A percentile compares a stretch with the other conserved stretches of the same genome.
These are phyloP conservation scores for Nakazawaea sp. DNA, from an alignment of 805 yeast genomes.

Conservation along the genomic window DNA sequence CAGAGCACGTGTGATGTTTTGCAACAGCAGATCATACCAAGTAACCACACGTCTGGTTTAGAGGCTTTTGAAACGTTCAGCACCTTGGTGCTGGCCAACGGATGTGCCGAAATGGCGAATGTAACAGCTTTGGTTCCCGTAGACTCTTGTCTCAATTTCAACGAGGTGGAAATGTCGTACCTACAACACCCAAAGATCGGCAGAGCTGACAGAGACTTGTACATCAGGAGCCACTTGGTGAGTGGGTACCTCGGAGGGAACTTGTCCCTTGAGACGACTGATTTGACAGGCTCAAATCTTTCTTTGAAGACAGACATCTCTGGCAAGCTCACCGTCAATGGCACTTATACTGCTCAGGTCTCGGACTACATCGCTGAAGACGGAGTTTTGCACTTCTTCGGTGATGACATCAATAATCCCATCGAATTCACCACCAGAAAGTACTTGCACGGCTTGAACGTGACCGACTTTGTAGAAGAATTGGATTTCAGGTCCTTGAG, in stretches of 20 bases:
- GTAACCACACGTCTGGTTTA: neutral
- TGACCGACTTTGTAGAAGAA: conserved; percentile 63
- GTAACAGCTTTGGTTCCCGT: conserved; percentile 40
- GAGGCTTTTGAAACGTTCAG: conserved; percentile 12
- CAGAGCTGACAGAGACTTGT: neutral
- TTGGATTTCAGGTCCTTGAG: conserved; percentile 52
- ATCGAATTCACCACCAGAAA: conserved; percentile 46
- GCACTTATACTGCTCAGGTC: neutral
- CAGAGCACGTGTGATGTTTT: neutral
- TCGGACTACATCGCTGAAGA: conserved; percentile 37
- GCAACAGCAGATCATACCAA: neutral
- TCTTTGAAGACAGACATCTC: neutral
- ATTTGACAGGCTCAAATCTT: conserved; percentile 10
- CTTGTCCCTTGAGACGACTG: conserved; percentile 1
- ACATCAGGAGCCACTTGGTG: neutral
- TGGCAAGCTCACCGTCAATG: neutral
- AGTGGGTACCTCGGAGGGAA: conserved; percentile 1
- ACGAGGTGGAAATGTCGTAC: conserved; percentile 39
- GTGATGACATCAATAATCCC: conserved; percentile 19
- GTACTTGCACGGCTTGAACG: conserved; percentile 51
- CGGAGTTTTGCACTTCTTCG: conserved; percentile 45
- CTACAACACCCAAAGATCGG: conserved; percentile 18
- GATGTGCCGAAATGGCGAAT: conserved; percentile 23
- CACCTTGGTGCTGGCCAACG: conserved; percentile 13
- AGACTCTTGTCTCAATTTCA: conserved; percentile 30